These are phyloP conservation scores for Apium graveolens DNA, from an alignment of 129 eudicot genomes.

Conservation along the genomic window DNA sequence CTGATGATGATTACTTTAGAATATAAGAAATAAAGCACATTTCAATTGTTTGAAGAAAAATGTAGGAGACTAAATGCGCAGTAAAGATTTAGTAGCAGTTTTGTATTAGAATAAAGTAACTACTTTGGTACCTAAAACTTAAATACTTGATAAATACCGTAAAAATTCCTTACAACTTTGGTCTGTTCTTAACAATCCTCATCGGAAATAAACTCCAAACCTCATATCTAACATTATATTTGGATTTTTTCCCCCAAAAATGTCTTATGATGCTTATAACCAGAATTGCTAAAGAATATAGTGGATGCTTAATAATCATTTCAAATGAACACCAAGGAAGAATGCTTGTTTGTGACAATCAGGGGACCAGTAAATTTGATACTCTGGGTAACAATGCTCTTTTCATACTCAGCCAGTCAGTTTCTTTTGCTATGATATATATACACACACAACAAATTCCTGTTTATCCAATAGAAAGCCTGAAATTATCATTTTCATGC, in stretches of 20 bases:
- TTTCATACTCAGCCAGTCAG: conserved; percentile 6
- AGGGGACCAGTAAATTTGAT: background rate
- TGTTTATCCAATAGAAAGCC: background rate
- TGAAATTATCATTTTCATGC: background rate
- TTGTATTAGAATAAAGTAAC: too few species aligned
- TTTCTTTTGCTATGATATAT: background rate
- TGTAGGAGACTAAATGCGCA: background rate
- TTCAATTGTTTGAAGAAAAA: too few species aligned
- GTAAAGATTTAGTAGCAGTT: background rate
- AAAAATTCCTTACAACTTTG: too few species aligned
- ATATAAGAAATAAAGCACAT: too few species aligned
- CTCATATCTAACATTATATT: too few species aligned
- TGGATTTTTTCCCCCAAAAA: background rate
- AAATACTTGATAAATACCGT: too few species aligned
- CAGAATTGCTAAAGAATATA: background rate
- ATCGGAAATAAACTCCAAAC: background rate
- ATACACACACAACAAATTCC: conserved; percentile 9
- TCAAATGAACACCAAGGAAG: background rate
- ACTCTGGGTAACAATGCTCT: background rate
- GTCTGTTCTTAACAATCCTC: background rate
- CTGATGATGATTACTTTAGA: background rate
- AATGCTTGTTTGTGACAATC: background rate
- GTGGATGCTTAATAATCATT: background rate
- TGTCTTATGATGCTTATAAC: too few species aligned
- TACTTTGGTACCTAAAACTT: too few species aligned